Conservation (phyloP, 768 basidiomycete genomes). For the Tricholoma sp. region DNA sequence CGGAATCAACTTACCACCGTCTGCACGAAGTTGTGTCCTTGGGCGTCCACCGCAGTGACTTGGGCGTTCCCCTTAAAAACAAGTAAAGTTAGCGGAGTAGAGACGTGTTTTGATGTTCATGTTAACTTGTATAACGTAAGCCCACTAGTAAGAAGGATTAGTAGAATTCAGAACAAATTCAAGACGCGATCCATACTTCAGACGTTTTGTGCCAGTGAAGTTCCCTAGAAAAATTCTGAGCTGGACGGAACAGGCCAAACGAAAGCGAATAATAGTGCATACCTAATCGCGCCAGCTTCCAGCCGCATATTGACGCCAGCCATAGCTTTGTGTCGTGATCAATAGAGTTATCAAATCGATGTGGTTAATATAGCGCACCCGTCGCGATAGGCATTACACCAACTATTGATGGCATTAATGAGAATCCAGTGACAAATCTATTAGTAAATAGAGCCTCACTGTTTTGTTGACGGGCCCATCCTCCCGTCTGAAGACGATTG, state of each 20-base stretch:
- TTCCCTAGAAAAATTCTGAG: constrained; percentile 28
- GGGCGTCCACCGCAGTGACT: constrained; percentile 41
- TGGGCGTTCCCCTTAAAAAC: constrained; percentile 43
- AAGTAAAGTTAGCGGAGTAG: background rate
- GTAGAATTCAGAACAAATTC: background rate
- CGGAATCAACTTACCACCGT: constrained; percentile 36
- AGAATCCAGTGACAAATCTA: background rate
- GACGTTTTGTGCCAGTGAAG: constrained; percentile 51
- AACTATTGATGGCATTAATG: constrained; percentile 23
- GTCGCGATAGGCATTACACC: constrained; percentile 45
- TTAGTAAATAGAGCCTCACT: constrained; percentile 20
- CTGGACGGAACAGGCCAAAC: background rate
- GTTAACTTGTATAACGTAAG: constrained; percentile 41
- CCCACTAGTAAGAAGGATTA: constrained; percentile 36
- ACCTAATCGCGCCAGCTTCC: constrained; percentile 46
- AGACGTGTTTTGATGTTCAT: background rate
- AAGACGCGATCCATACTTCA: constrained; percentile 25
- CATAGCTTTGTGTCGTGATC: constrained; percentile 24
- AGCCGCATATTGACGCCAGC: constrained; percentile 51
- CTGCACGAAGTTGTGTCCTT: constrained; percentile 45
- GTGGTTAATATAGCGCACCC: constrained; percentile 22
- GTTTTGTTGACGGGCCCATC: constrained; percentile 57
- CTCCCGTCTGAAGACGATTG: constrained; percentile 52
- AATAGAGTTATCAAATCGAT: background rate
- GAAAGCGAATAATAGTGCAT: background rate